Evolutionary conservation across 805 yeast genomes (phyloP), one percentile per base, ranked within the genome.

Genomic region (Naumovozyma castellii): DNA sequence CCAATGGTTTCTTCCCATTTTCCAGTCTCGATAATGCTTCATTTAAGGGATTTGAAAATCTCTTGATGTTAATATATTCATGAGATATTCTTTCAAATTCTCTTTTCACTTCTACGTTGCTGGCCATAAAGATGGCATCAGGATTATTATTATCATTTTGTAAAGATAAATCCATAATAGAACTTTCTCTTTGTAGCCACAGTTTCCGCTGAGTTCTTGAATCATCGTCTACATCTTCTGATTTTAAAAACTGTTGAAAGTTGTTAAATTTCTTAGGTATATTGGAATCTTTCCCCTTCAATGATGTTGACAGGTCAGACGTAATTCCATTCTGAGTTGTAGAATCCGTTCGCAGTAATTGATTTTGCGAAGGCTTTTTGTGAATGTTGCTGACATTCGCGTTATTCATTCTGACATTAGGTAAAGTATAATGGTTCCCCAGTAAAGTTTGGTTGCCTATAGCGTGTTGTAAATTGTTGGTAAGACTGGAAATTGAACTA

Each of bases 191-290:
- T 57, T 83, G 94, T 27, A 85, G 64, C 94, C 94, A 84, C 38
- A 86, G 68, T 45, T 79, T 73, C 54, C 83, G 92, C 54, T 85
- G 95, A 0, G 94, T 84, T 62, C 95, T 69, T 1, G 84, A 77
- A 44, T 78, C 84, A 20, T 65, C 56, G 34, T 49, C 48, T 0
- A 61, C 59, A 0, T 62, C 61, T 31, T 62, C 66, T 3, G 65
- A 38, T 44, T 62, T 62, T 40, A 72, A 50, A 53, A 66, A 69
- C 32, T 66, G 63, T 9, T 65, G 56, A 47, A 72, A 71, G 43
- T 69, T 66, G 32, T 61, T 61, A 15, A 58, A 41, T 4, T 36
- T 35, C 15, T 29, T 29, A 39, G 28, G 16, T 12, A 29, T n/a
- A 5, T 14, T 29, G 15, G 32, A 29, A 29, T 9, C 13, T 14